A percentile compares a stretch with the other conserved stretches of the same genome.
These are phyloP conservation scores for Hortiboletus flavorubellus DNA, from an alignment of 768 basidiomycete genomes.

Conservation along the genomic window DNA sequence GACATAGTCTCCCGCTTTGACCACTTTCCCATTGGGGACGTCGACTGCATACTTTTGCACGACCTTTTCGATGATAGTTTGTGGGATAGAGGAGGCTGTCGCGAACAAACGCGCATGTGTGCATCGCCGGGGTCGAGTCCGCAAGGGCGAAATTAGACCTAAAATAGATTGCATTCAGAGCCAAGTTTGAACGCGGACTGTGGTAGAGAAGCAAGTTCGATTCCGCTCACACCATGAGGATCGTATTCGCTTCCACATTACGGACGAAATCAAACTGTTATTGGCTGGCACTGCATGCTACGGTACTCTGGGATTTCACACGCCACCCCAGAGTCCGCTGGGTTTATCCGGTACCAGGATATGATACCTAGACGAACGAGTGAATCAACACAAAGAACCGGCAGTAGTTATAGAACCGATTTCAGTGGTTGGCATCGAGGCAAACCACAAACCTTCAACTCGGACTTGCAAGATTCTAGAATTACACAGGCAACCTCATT, in stretches of 20 bases:
- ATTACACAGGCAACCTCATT: background rate
- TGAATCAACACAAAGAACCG: too few species aligned
- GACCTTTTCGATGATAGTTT: slow-evolving; percentile 91
- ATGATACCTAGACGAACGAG: too few species aligned
- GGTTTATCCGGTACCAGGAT: background rate
- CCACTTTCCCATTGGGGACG: slow-evolving; percentile 46
- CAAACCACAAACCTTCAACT: too few species aligned
- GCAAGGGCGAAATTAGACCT: slow-evolving; percentile 3
- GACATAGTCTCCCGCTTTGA: slow-evolving; percentile 97
- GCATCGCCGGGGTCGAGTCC: background rate
- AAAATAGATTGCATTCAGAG: slow-evolving; percentile 15
- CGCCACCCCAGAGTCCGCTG: background rate
- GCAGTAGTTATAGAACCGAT: too few species aligned
- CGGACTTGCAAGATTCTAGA: too few species aligned
- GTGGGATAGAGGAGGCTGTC: slow-evolving; percentile 46
- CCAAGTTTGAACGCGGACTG: background rate
- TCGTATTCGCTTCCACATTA: background rate
- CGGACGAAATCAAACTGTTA: background rate
- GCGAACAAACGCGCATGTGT: slow-evolving; percentile 28
- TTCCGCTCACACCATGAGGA: background rate
- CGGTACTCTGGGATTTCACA: background rate
- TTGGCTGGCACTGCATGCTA: too few species aligned
- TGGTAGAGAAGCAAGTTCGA: background rate
- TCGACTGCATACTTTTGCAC: too few species aligned
- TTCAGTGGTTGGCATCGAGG: too few species aligned